Evolutionary conservation across 176 grass and related monocot genomes (phyloP), one percentile per base, ranked within the genome.

Genomic region (Paspalum vaginatum): DNA sequence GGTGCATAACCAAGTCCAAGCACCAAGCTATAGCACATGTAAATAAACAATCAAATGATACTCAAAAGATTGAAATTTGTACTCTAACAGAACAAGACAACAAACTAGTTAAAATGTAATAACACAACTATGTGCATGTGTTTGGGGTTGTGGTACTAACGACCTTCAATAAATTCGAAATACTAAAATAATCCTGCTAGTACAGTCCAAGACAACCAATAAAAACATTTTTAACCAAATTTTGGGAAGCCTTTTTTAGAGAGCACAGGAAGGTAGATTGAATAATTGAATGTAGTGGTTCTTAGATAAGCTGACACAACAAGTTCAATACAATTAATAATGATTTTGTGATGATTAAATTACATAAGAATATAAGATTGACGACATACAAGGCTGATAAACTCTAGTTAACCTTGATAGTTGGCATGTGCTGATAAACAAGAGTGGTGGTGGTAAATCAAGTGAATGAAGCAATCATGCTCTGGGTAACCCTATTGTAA

Each of bases 31-130:
- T 60, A 37, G 46, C 32, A 37, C 9, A 45, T 45, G 26, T 38
- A 61, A 79, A 68, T 53, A 79, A 56, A 61, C 24, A 80, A 45
- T 32, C 47, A 58, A 80, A 25, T 17, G 26, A 13, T 72, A 49
- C 20, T 1, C 9, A 44, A 49, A 69, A 46, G 21, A 9, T 64
- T 69, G 6, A 11, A 7, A 22, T 57, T 24, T 83, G 37, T 46
- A 68, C 22, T 46, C 63, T 45, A 26, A 74, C 43, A 69, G 16
- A 57, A 61, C 10, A 48, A 78, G 8, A 72, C 18, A 67, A 65
- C 10, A 66, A 44, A 67, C 55, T 39, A 60, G 75, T 15, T 21
- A 49, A 50, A 83, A 57, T 9, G 1, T 41, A 40, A 78, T 78
- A 63, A 43, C 32, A 56, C 37, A 66, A 64, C 2, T 16, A 75